Conservation (phyloP, 139 green algal species). For the Chloropicon primus region DNA sequence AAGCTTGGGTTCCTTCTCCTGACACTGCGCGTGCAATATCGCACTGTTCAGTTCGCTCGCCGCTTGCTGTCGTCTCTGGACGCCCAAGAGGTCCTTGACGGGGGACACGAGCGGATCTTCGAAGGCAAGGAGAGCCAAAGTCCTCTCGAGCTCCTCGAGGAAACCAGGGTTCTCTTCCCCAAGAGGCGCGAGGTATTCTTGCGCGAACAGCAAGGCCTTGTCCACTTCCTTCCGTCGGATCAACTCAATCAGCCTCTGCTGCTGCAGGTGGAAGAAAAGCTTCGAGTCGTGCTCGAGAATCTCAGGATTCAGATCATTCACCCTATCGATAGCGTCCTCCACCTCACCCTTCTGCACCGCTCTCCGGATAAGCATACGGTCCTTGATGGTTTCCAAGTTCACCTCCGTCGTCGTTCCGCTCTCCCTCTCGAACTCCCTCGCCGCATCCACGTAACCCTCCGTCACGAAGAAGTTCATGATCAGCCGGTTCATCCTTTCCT, state of each 20-base stretch:
- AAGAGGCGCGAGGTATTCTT: slow-evolving; percentile 74
- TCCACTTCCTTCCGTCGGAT: slow-evolving; percentile 60
- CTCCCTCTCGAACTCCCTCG: slow-evolving; percentile 68
- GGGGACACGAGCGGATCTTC: slow-evolving; percentile 53
- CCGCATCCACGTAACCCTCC: slow-evolving; percentile 92
- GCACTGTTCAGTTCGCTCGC: slow-evolving; percentile 86
- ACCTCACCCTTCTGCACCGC: slow-evolving; percentile 69
- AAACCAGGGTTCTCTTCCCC: slow-evolving; percentile 79
- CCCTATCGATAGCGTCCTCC: slow-evolving; percentile 63
- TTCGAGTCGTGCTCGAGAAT: slow-evolving; percentile 68
- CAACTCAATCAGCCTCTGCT: slow-evolving; percentile 92
- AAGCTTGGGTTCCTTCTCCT: slow-evolving; percentile 63
- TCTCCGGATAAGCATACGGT: slow-evolving; percentile 77
- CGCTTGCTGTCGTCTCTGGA: slow-evolving; percentile 77
- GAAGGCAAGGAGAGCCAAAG: slow-evolving; percentile 88
- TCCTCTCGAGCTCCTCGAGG: slow-evolving; percentile 87
- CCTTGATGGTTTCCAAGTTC: slow-evolving; percentile 63
- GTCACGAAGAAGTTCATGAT: slow-evolving; percentile 96
- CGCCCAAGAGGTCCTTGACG: slow-evolving; percentile 71
- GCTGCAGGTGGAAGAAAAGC: slow-evolving; percentile 90
- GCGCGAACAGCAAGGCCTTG: slow-evolving; percentile 78
- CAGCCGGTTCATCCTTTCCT: slow-evolving; percentile 84
- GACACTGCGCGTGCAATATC: slow-evolving; percentile 68
- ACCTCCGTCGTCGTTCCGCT: slow-evolving; percentile 46
- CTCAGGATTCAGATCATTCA: slow-evolving; percentile 85